Evolutionary conservation across 2,329 filamentous ascomycete genomes (phyloP).

Genomic region (Neonectria faginata): DNA sequence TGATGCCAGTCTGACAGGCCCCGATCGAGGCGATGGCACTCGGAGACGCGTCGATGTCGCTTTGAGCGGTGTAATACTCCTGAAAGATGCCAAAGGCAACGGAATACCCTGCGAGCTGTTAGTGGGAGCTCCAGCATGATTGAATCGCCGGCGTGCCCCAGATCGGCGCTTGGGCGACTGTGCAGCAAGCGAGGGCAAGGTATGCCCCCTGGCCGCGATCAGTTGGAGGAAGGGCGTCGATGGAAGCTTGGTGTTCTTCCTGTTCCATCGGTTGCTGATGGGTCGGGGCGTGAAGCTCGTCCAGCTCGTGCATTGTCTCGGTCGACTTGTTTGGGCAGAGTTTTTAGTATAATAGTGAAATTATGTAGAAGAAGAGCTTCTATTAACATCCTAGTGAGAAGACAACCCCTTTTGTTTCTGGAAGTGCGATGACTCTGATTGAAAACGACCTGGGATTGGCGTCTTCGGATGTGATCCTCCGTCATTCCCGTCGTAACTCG

Average conservation of each 20-base stretch:
- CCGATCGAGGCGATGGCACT: conserved; percentile 44
- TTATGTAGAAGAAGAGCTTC: background rate
- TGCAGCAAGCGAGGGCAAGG: conserved; percentile 47
- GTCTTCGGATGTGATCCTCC: conserved; percentile 29
- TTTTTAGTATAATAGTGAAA: background rate
- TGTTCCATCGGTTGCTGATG: conserved; percentile 9
- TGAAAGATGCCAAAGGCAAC: conserved; percentile 74
- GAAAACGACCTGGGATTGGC: conserved; percentile 22
- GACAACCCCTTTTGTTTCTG: background rate
- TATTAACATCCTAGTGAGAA: background rate
- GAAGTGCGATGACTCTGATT: conserved; percentile 9
- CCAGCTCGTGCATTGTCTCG: conserved; percentile 31
- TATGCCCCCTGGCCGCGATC: conserved; percentile 48
- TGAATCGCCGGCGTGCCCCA: conserved; percentile 42
- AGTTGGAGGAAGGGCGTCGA: conserved; percentile 43
- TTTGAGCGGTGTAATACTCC: conserved; percentile 70
- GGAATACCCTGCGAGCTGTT: conserved; percentile 42
- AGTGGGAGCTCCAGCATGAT: background rate
- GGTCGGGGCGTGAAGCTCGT: conserved; percentile 13
- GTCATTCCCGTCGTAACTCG: conserved; percentile 13
- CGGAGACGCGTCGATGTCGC: conserved; percentile 62
- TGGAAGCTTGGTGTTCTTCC: conserved; percentile 5
- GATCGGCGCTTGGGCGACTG: conserved; percentile 49
- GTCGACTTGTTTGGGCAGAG: conserved; percentile 23
- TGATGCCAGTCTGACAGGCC: conserved; percentile 54